Conservation (phyloP, 2,329 filamentous ascomycete genomes). For the Mariannaea elegans region DNA sequence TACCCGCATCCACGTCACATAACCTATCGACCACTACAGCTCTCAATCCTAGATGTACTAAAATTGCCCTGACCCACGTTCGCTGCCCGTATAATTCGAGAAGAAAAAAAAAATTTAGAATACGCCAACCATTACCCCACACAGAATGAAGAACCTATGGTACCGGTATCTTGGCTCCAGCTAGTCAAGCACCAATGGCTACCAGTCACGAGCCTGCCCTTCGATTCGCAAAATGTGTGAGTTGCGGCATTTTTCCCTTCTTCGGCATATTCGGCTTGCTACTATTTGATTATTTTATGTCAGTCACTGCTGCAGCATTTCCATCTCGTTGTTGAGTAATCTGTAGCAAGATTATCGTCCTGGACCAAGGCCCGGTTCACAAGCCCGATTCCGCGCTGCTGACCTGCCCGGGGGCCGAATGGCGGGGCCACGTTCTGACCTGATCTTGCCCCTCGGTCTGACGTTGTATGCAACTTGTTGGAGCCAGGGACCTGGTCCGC, state of each 20-base stretch:
- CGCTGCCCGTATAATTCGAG: conserved; percentile 15
- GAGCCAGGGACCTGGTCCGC: conserved; percentile 1
- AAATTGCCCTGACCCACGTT: conserved; percentile 9
- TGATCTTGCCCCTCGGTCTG: conserved; percentile 16
- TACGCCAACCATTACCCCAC: conserved; percentile 12
- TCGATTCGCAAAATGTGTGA: neutral
- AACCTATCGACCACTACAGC: neutral
- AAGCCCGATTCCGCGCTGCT: conserved; percentile 9
- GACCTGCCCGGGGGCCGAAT: conserved; percentile 13
- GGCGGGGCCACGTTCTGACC: conserved; percentile 18
- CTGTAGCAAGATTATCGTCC: neutral
- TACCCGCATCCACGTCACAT: conserved; percentile 10
- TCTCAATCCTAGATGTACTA: no score
- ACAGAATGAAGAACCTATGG: conserved; percentile 5
- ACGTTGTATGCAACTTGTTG: neutral
- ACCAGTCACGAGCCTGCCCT: conserved; percentile 7
- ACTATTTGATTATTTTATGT: no score
- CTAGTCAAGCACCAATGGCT: conserved; percentile 2
- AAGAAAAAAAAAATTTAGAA: conserved; percentile 9
- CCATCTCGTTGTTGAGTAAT: no score
- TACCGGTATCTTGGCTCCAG: conserved; percentile 1
- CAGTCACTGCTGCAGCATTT: no score
- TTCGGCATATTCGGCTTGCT: conserved; percentile 1
- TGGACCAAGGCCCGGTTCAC: neutral
- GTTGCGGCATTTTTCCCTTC: conserved; percentile 20